Conservation (phyloP, 345 rosid genomes). For the Syzygium aqueum region DNA sequence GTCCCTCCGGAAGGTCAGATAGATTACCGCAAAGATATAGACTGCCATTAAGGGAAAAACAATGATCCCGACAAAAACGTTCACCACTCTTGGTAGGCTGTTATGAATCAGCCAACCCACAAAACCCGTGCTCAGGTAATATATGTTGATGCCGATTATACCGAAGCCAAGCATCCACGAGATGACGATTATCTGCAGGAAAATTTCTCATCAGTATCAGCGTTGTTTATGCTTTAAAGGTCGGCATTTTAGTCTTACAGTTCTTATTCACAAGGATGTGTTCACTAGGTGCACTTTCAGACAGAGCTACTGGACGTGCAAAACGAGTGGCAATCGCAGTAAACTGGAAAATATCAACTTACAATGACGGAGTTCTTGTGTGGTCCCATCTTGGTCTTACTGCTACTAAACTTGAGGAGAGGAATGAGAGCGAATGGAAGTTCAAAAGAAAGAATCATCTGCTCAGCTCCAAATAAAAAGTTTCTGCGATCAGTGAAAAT, state of each 20-base stretch:
- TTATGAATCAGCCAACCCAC: slow-evolving; percentile 43
- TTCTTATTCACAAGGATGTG: neutral
- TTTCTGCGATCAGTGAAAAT: neutral
- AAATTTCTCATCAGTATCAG: neutral
- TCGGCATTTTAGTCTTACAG: neutral
- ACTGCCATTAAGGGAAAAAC: slow-evolving; percentile 50
- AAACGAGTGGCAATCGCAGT: neutral
- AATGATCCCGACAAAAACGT: slow-evolving; percentile 29
- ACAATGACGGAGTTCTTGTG: slow-evolving; percentile 51
- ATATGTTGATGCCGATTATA: slow-evolving; percentile 52
- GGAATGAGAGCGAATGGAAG: slow-evolving; percentile 75
- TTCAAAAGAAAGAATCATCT: slow-evolving; percentile 73
- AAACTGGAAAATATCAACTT: neutral
- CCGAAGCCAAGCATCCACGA: slow-evolving; percentile 54
- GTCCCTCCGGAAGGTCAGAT: slow-evolving; percentile 45
- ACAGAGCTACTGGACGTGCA: neutral
- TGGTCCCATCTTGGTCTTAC: slow-evolving; percentile 63
- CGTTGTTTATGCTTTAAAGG: neutral
- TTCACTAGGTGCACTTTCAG: neutral
- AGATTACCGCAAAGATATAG: slow-evolving; percentile 32
- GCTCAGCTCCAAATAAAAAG: neutral
- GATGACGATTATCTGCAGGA: slow-evolving; percentile 34
- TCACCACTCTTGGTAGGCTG: slow-evolving; percentile 26
- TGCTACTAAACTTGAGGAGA: slow-evolving; percentile 63
- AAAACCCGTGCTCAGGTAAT: slow-evolving; percentile 42